Percentiles rank a stretch among this genome's conserved stretches.
phyloP scores from a whole-genome alignment of 2,329 filamentous ascomycete genomes.

The Knufia petricola region DNA sequence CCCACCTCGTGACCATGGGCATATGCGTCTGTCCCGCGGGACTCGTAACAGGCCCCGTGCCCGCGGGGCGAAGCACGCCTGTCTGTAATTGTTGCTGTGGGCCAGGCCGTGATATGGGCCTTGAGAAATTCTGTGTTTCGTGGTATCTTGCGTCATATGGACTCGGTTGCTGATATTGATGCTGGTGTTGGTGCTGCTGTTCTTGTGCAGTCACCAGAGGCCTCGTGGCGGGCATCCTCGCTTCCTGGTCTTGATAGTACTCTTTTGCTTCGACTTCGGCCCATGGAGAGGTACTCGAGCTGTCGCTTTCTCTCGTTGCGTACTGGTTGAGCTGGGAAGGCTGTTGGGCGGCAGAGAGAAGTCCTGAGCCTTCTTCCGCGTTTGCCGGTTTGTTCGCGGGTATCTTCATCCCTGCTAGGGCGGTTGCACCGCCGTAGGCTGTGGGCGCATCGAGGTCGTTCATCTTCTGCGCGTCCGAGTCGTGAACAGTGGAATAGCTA shows the following conservation, averaged over 20 bases:
- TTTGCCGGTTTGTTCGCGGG: background rate
- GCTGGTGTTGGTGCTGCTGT: background rate
- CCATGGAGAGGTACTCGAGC: background rate
- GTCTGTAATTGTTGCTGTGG: background rate
- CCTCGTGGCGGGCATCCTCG: background rate
- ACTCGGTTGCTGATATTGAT: background rate
- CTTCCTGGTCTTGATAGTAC: constrained; percentile 5
- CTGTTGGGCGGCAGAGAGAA: background rate
- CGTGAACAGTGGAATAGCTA: constrained; percentile 26
- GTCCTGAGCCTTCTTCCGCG: constrained; percentile 4
- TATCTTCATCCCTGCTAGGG: background rate
- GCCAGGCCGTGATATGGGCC: background rate
- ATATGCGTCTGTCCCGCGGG: constrained; percentile 29
- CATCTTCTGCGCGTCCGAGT: constrained; percentile 7
- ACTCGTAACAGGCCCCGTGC: background rate
- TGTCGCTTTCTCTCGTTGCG: background rate
- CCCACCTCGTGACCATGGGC: constrained; percentile 69
- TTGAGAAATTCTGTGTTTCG: background rate
- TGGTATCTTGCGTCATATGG: background rate
- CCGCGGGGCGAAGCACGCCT: background rate
- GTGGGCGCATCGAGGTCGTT: background rate
- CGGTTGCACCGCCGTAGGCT: background rate
- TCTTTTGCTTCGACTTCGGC: constrained; percentile 7
- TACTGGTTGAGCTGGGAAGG: background rate
- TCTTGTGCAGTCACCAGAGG: too few relatives aligned